phyloP scores from a whole-genome alignment of 805 yeast genomes.

The Saccharomycopsis javanensis region DNA sequence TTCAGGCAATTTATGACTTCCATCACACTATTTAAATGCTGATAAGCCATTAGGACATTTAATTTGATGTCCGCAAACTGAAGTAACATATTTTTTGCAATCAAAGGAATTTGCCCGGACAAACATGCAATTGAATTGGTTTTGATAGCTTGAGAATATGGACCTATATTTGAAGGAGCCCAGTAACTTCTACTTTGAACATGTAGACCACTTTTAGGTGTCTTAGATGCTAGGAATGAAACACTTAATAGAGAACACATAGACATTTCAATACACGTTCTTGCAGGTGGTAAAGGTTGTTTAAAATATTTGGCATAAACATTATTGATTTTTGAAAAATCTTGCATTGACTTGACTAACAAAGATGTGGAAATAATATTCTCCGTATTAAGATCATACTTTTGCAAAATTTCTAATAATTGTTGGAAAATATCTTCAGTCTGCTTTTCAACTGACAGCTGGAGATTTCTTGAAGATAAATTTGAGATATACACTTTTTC shows the following conservation, averaged over 20 bases:
- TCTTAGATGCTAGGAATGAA: constrained; percentile 8
- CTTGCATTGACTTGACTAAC: constrained; percentile 51
- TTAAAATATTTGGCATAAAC: constrained; percentile 50
- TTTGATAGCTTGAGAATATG: constrained; percentile 77
- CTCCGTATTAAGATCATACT: constrained; percentile 21
- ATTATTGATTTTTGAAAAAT: constrained; percentile 52
- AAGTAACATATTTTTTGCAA: constrained; percentile 62
- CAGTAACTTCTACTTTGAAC: constrained; percentile 91
- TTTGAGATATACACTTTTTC: constrained; percentile 36
- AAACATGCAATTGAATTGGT: constrained; percentile 44
- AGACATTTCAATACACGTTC: constrained; percentile 60
- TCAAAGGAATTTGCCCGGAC: constrained; percentile 87
- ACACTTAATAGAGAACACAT: constrained; percentile 2
- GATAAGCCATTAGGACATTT: constrained; percentile 52
- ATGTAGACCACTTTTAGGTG: constrained; percentile 60
- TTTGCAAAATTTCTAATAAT: constrained; percentile 29
- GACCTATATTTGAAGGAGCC: constrained; percentile 99
- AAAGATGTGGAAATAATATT: constrained; percentile 30
- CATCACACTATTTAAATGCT: constrained; percentile 61
- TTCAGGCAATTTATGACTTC: constrained; percentile 38
- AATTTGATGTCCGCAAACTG: constrained; percentile 22
- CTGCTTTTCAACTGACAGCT: constrained; percentile 33
- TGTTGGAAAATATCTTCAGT: constrained; percentile 39
- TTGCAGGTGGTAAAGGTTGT: constrained; percentile 70
- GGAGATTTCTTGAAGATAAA: constrained; percentile 26